phyloP scores from a whole-genome alignment of 148 eudicot species.

The Fagopyrum homotropicum region DNA sequence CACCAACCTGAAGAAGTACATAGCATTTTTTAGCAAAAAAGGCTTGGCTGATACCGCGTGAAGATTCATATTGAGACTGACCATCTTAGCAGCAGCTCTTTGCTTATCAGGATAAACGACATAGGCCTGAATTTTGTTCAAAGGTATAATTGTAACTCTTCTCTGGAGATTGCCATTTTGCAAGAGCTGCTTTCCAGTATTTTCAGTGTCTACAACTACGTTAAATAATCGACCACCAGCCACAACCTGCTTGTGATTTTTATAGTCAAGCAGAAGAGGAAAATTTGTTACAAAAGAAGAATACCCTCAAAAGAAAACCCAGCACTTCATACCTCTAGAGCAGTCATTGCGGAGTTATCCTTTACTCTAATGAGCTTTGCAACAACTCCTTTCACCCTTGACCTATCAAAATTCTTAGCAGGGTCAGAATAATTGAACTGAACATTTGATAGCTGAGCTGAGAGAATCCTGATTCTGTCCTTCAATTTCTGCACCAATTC shows the following conservation, averaged over 20 bases:
- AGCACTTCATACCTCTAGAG: slow-evolving; percentile 68
- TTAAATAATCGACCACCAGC: slow-evolving; percentile 91
- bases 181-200: slow-evolving; percentile 80
- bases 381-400: slow-evolving; percentile 90
- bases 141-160: slow-evolving; percentile 86
- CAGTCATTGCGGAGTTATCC: slow-evolving; percentile 84
- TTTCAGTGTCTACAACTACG: slow-evolving; percentile 88
- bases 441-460: slow-evolving; percentile 63
- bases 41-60: not conserved
- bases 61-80: slow-evolving; percentile 21
- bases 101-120: slow-evolving; percentile 56
- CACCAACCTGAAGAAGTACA: slow-evolving; percentile 59
- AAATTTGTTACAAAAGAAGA: slow-evolving; percentile 9
- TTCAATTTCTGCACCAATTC: slow-evolving; percentile 69
- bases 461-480: slow-evolving; percentile 59
- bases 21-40: not conserved
- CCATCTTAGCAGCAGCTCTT: slow-evolving; percentile 72
- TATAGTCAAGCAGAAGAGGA: slow-evolving; percentile 8
- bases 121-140: slow-evolving; percentile 85
- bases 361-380: slow-evolving; percentile 94
- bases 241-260: slow-evolving; percentile 55
- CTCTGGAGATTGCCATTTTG: slow-evolving; percentile 82
- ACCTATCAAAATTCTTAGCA: slow-evolving; percentile 67
- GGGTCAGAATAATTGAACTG: slow-evolving; percentile 84
- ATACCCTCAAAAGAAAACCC: slow-evolving; percentile 2